Conservation (phyloP, 2,329 filamentous ascomycete genomes). For the Colletotrichum karsti region DNA sequence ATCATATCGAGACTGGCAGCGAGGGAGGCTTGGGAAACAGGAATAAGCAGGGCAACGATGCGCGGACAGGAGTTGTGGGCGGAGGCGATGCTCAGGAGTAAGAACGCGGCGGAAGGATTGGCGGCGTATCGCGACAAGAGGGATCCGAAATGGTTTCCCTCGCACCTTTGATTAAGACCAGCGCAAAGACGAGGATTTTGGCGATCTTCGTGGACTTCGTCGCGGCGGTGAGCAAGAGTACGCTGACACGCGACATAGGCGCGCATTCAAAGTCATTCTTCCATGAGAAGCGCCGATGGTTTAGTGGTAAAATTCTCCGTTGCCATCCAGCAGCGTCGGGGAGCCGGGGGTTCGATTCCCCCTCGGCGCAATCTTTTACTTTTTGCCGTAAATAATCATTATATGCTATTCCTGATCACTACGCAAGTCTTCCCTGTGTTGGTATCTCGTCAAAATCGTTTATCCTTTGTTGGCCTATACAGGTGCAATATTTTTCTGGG, state of each 20-base stretch:
- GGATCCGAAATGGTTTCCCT: slow-evolving; percentile 38
- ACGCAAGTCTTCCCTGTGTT: neutral
- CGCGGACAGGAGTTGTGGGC: slow-evolving; percentile 40
- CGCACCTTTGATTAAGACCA: slow-evolving; percentile 35
- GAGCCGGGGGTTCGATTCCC: slow-evolving; percentile 30
- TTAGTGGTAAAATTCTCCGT: slow-evolving; percentile 31
- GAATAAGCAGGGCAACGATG: slow-evolving; percentile 42
- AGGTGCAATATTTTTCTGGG: too few relatives aligned
- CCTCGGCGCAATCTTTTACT: slow-evolving; percentile 10
- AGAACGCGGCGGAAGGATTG: slow-evolving; percentile 38
- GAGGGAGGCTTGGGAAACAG: slow-evolving; percentile 44
- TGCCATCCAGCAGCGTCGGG: slow-evolving; percentile 27
- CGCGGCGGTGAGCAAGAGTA: too few relatives aligned
- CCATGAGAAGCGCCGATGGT: slow-evolving; percentile 20
- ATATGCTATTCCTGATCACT: too few relatives aligned
- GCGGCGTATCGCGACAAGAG: slow-evolving; percentile 41
- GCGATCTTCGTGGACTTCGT: too few relatives aligned
- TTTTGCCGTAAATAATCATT: neutral
- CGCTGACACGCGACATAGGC: too few relatives aligned
- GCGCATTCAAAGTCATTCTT: too few relatives aligned
- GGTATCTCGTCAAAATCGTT: neutral
- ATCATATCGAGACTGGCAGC: slow-evolving; percentile 41
- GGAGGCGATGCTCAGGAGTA: slow-evolving; percentile 38
- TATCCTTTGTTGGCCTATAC: too few relatives aligned
- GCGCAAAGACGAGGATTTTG: neutral